Percentiles rank a stretch among this genome's conserved stretches.
phyloP scores from a whole-genome alignment of 192 early-diverging fungal species.

The Umbelopsis ramanniana region DNA sequence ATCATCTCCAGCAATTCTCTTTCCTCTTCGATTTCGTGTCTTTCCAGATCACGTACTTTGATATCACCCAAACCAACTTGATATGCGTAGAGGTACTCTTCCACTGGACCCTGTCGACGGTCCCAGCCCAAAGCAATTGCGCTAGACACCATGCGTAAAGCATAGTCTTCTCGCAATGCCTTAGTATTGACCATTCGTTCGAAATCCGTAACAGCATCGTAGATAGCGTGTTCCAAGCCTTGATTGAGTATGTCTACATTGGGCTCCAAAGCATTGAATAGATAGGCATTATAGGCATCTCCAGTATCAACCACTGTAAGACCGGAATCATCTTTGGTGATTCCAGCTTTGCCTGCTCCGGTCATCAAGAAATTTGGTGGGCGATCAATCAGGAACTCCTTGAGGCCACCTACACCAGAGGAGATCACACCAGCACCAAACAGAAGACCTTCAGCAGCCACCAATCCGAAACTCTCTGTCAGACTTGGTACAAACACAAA shows the following conservation, averaged over 20 bases:
- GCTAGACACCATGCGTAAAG: conserved; percentile 49
- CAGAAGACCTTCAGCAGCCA: conserved; percentile 59
- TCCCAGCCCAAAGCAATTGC: conserved; percentile 56
- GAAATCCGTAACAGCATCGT: conserved; percentile 41
- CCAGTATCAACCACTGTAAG: conserved; percentile 28
- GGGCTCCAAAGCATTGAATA: conserved; percentile 42
- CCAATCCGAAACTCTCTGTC: conserved; percentile 59
- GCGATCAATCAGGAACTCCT: conserved; percentile 56
- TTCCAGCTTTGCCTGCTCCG: background rate
- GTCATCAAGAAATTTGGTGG: conserved; percentile 18
- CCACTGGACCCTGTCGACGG: conserved; percentile 49
- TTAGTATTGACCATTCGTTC: conserved; percentile 26
- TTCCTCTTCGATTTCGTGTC: conserved; percentile 11
- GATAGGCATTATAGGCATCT: conserved; percentile 52
- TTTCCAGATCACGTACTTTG: conserved; percentile 19
- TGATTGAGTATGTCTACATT: conserved; percentile 21
- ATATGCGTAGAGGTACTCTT: conserved; percentile 50
- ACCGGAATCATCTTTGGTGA: conserved; percentile 22
- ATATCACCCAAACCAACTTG: conserved; percentile 29
- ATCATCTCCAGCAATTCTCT: conserved; percentile 1
- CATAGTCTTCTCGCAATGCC: conserved; percentile 47
- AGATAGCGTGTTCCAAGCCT: conserved; percentile 44
- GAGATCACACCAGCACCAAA: conserved; percentile 59
- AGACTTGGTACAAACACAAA: conserved; percentile 55
- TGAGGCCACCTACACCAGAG: conserved; percentile 54